These are phyloP conservation scores for Adiantum capillusveneris DNA, from an alignment of 75 land plant genomes.

Conservation along the genomic window DNA sequence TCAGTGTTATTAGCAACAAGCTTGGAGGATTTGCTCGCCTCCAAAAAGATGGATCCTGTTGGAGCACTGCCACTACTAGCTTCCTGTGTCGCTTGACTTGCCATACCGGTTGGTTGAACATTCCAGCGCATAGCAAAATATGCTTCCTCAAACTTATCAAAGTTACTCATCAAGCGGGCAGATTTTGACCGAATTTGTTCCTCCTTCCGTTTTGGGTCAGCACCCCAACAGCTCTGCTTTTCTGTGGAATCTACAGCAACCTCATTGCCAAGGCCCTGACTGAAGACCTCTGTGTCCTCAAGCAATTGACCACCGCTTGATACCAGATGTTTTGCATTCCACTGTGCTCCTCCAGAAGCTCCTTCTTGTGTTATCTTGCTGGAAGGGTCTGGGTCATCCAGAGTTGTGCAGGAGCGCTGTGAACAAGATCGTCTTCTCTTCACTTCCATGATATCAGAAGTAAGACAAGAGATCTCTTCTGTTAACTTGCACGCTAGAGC, in stretches of 20 bases:
- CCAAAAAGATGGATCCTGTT: too few relatives aligned
- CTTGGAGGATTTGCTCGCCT: slow-evolving; percentile 2
- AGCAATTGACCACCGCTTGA: background rate
- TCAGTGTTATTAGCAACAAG: background rate
- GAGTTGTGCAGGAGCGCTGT: background rate
- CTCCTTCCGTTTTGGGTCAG: background rate
- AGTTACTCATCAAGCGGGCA: slow-evolving; percentile 66
- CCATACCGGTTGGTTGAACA: background rate
- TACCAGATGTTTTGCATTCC: background rate
- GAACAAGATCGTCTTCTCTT: slow-evolving; percentile 39
- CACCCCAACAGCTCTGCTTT: background rate
- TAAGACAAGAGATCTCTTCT: slow-evolving; percentile 43
- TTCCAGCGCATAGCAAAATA: slow-evolving; percentile 36
- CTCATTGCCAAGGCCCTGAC: background rate
- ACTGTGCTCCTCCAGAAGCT: background rate
- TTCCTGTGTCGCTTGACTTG: background rate
- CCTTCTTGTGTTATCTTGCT: too few relatives aligned
- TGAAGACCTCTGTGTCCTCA: background rate
- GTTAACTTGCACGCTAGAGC: slow-evolving; percentile 46
- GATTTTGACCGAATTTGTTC: slow-evolving; percentile 36
- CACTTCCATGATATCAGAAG: slow-evolving; percentile 62
- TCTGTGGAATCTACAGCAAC: background rate
- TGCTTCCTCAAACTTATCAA: slow-evolving; percentile 59
- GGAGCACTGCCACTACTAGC: too few relatives aligned
- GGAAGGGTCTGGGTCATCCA: background rate